Evolutionary conservation across 1,139 yeast species (phyloP), one percentile per base, ranked within the genome.

Genomic region (Insectozyma bohioensis): DNA sequence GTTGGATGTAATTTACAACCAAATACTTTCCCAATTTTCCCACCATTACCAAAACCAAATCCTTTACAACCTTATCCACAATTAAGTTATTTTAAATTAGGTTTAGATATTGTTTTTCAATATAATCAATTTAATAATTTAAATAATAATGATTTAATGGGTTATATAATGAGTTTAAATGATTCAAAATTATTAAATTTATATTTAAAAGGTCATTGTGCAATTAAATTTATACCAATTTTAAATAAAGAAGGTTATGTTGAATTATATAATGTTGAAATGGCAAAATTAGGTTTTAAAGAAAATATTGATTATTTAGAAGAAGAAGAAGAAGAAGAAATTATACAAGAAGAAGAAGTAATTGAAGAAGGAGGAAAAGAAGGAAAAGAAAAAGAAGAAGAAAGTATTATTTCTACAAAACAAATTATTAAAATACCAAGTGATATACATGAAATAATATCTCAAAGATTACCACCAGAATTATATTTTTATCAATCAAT

Each of bases 401-500:
- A 28, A n/a, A n/a, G n/a, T 30, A 18, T 24, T 27, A n/a, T 36
- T 4, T 24, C 37, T 6, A 9, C 23, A 26, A 30, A 17, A 13
- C 21, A 31, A 7, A 19, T 37, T 17, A 52, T 59, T 22, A 69
- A 63, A 42, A 68, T 80, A 18, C 97, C 97, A 9, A 75, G 76
- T 41, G 95, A 88, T 54, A 67, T 86, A 14, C 95, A 86, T 51
- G 92, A 83, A 31, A 75, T 90, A 34, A 72, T 92, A 33, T 88
- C 95, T 4, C 90, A 85, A 54, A 75, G 94, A 50, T 67, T 92
- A 34, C 95, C 97, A 1, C 85, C 88, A 30, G 97, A 90, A 58
- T 68, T 85, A 28, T 82, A 79, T 52, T 87, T 83, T 52, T 92
- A 88, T 57, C 78, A 80, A 50, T 81, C 95, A 0, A 60, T 84